Evolutionary conservation across 225 moss, liverwort and hornwort species (phyloP), one percentile per base, ranked within the genome.

Genomic region (Physcomitrium patens): DNA sequence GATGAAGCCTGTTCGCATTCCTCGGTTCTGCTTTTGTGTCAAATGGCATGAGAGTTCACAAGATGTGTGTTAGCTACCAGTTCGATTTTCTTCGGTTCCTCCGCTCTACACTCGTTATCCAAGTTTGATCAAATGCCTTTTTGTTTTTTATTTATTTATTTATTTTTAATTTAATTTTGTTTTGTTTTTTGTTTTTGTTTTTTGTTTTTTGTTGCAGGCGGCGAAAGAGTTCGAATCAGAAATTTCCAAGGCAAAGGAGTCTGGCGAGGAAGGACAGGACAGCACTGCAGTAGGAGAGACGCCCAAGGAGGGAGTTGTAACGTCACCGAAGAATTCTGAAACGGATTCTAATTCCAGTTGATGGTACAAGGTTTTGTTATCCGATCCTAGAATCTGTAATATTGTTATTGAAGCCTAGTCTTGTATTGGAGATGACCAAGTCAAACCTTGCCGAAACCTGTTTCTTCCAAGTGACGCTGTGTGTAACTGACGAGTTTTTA

Each of bases 201-300:
- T 55, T 10, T 68, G 31, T 16, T n/a, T n/a, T n/a, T 9, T 79
- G 42, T 57, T 47, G 59, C 85, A 95, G 92, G 92, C 96, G 20
- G 94, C 93, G 12, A 96, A 92, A 82, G 96, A 96, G 70, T 96
- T 96, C 51, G 96, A 94, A 71, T 70, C 91, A 51, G 96, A 91
- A 67, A 88, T 93, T 44, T 79, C 87, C 31, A 82, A 82, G 80
- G 13, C 82, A 6, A 72, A 43, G 77, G 87, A 84, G 23, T 60
- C 79, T 49, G 82, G 69, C 10, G 10, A 47, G 37, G 77, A 77
- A 65, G 23, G 28, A 14, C 56, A 70, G 72, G 64, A 54, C 49
- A 74, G 57, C 45, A n/a, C 60, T 53, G 50, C 43, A n/a, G 50
- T 70, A 31, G 74, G 79, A 0, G 73, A 74, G 53, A 22, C 73